Evolutionary conservation across 257 asterid species (phyloP).

Genomic region (Nicotiana benthamiana): DNA sequence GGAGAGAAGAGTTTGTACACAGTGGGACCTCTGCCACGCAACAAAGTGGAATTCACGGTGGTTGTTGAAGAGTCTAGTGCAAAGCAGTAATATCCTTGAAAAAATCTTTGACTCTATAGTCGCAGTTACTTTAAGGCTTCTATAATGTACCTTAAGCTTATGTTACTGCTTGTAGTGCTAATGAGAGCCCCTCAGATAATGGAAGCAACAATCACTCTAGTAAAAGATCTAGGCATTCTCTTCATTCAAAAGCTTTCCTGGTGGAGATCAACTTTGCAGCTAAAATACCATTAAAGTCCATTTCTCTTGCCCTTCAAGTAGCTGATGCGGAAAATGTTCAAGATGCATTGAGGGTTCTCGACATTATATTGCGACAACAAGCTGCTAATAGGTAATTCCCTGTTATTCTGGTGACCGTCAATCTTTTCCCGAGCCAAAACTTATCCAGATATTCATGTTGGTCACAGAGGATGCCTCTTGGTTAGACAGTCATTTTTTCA

Average conservation of each 20-base stretch:
- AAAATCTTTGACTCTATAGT: not conserved
- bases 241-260: slow-evolving; percentile 45
- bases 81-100: slow-evolving; percentile 34
- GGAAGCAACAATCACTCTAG: slow-evolving; percentile 35
- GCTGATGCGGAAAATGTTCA: slow-evolving; percentile 46
- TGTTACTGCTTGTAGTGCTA: slow-evolving; percentile 18
- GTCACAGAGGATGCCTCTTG: slow-evolving; percentile 75
- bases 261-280: slow-evolving; percentile 69
- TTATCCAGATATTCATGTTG: slow-evolving; percentile 23
- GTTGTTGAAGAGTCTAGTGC: slow-evolving; percentile 67
- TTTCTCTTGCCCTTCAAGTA: slow-evolving; percentile 61
- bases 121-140: not conserved
- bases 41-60: slow-evolving; percentile 46
- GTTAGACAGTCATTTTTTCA: slow-evolving; percentile 82
- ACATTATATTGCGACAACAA: slow-evolving; percentile 73
- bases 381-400: slow-evolving; percentile 67
- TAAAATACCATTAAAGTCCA: slow-evolving; percentile 51
- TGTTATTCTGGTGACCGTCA: slow-evolving; percentile 1
- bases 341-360: slow-evolving; percentile 72
- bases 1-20: slow-evolving; percentile 72
- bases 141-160: not conserved
- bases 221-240: slow-evolving; percentile 57
- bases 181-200: slow-evolving; percentile 28
- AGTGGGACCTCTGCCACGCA: slow-evolving; percentile 67
- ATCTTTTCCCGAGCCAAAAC: slow-evolving; percentile 16